Base-by-base conservation (phyloP, 805 yeast genomes). In the Trichomonascus vanleenenianus region DNA sequence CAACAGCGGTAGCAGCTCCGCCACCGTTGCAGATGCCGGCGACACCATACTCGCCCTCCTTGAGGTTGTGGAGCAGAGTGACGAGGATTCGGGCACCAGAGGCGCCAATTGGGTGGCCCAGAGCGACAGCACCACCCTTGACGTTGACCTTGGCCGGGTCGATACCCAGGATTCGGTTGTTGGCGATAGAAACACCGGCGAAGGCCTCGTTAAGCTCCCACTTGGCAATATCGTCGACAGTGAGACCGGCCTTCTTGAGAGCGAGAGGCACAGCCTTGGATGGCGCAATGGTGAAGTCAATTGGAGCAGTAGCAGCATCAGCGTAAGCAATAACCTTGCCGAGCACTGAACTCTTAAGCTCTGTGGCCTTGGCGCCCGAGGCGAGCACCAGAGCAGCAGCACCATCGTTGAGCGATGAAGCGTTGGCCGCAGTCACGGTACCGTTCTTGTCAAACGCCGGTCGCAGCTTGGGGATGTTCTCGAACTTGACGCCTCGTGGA, bases 21-120 rank as follows among this genome's bases (percentile, higher is more conserved):
- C 97, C 97, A 73, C 97, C 97, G 65, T 89, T 89, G 75, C 97
- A 91, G 59, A 89, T 82, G 67, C 86, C 96, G 56, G 95, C 96
- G 51, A 79, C 85, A 64, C 97, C 97, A 52, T 79, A 69, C 67
- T 83, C 86, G 56, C 88, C 89, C 66, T 86, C 95, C 42, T 66
- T 58, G 46, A 67, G 55, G 35, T 58, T 53, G 50, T 61, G 53
- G 43, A 68, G 47, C 44, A 68, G 52, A 15, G 71, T 66, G 50
- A 85, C 91, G 42, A 89, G 75, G 22, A 87, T 75, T 74, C 97
- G 78, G 40, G 95, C 94, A 67, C 97, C 97, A n/a, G 95, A 85
- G 63, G 91, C 82, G 48, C 97, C 97, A 62, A 89, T 75, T 62
- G 96, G 96, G 66, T 88, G 96, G 34, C 97, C 97, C 51, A 88